Evolutionary conservation across 176 grass and related monocot genomes (phyloP).

Genomic region (Phragmites australis): DNA sequence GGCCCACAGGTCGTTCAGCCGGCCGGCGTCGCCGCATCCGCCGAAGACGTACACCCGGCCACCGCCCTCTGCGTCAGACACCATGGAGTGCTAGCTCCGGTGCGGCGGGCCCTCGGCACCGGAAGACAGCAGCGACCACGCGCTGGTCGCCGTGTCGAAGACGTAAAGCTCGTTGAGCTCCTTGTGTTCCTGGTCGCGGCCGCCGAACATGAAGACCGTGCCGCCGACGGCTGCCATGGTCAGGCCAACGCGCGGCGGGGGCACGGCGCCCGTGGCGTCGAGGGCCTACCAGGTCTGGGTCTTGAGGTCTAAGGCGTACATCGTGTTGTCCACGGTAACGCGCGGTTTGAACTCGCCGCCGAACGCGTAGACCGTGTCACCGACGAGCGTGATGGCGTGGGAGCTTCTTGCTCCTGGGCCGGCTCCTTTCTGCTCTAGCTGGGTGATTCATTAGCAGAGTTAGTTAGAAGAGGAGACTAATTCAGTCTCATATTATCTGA

Average conservation of each 20-base stretch:
- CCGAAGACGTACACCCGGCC: constrained; percentile 68
- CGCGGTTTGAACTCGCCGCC: constrained; percentile 91
- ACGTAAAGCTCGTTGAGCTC: constrained; percentile 86
- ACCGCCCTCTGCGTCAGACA: constrained; percentile 35
- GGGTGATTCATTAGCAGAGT: no score
- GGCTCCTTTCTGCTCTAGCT: constrained; percentile 68
- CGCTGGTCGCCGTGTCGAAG: constrained; percentile 54
- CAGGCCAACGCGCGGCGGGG: constrained; percentile 78
- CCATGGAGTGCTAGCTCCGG: constrained; percentile 90
- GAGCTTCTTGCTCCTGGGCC: constrained; percentile 79
- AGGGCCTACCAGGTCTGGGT: constrained; percentile 59
- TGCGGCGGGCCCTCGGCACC: constrained; percentile 54
- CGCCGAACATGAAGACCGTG: constrained; percentile 71
- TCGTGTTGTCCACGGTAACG: constrained; percentile 77
- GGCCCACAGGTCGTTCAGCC: constrained; percentile 83
- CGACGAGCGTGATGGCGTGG: constrained; percentile 69
- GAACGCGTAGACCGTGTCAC: constrained; percentile 68
- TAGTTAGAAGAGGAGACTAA: no score
- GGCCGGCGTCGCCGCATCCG: constrained; percentile 65
- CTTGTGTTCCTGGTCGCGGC: constrained; percentile 70
- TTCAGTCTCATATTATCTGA: not conserved
- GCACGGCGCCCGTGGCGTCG: constrained; percentile 56
- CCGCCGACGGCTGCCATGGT: constrained; percentile 62
- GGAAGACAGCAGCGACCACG: constrained; percentile 64
- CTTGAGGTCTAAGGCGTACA: constrained; percentile 72